These are phyloP conservation scores for Auriscalpium orientale DNA, from an alignment of 768 basidiomycete genomes.

Conservation along the genomic window DNA sequence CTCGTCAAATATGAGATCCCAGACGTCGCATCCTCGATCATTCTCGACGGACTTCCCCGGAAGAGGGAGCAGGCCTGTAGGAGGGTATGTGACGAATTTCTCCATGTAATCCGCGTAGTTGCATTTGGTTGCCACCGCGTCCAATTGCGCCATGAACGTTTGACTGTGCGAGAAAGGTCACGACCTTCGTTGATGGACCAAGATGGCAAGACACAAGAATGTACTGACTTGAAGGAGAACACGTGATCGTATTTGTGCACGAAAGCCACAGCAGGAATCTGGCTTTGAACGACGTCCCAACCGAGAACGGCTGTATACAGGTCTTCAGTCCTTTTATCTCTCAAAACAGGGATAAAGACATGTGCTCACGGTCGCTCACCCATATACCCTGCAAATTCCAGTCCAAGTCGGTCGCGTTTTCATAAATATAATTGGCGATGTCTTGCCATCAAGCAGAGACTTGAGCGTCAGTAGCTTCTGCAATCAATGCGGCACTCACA, in stretches of 20 bases:
- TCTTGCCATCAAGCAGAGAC: conserved; percentile 30
- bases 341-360: background rate
- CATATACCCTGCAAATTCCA: conserved; percentile 63
- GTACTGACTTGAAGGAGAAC: conserved; percentile 60
- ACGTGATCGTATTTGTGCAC: conserved; percentile 66
- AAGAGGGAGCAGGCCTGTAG: conserved; percentile 56
- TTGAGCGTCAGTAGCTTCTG: background rate
- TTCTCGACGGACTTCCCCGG: conserved; percentile 46
- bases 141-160: conserved; percentile 52
- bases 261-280: conserved; percentile 69
- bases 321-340: background rate
- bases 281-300: conserved; percentile 57
- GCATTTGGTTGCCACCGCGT: conserved; percentile 45
- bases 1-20: conserved; percentile 57
- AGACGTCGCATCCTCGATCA: conserved; percentile 55
- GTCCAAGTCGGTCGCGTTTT: conserved; percentile 42
- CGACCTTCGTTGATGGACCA: background rate
- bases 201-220: background rate
- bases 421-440: conserved; percentile 68
- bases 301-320: conserved; percentile 41
- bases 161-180: conserved; percentile 33
- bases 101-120: conserved; percentile 56
- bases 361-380: conserved; percentile 60
- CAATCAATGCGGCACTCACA: conserved; percentile 33
- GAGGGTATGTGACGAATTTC: conserved; percentile 61